phyloP scores from a whole-genome alignment of 2,329 filamentous ascomycete genomes.

The Cladophialophora immunda region DNA sequence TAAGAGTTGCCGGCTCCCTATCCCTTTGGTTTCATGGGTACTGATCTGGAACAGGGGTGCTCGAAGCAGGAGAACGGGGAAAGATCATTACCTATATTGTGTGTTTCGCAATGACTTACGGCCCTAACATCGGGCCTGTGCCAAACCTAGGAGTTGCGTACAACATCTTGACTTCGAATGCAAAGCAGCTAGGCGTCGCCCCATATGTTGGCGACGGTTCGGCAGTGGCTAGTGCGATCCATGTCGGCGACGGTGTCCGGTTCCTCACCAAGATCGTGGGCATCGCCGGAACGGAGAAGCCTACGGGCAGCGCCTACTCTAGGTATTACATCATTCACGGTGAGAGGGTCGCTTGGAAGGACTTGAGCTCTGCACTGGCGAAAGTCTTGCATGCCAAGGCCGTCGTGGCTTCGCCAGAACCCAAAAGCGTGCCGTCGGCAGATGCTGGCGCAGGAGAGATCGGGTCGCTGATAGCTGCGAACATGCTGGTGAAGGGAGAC shows the following conservation, averaged over 20 bases:
- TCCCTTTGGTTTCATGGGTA: not conserved
- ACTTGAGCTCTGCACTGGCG: slow-evolving; percentile 23
- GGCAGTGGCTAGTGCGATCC: slow-evolving; percentile 26
- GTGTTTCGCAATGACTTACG: slow-evolving; percentile 28
- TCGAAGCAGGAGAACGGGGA: slow-evolving; percentile 28
- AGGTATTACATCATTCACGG: slow-evolving; percentile 34
- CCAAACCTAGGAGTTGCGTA: slow-evolving; percentile 27
- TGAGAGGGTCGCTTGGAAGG: slow-evolving; percentile 30
- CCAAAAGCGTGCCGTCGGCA: slow-evolving; percentile 24
- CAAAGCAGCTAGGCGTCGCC: slow-evolving; percentile 21
- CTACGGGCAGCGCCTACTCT: slow-evolving; percentile 26
- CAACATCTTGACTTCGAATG: slow-evolving; percentile 21
- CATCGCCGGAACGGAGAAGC: slow-evolving; percentile 28
- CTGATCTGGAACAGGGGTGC: slow-evolving; percentile 12
- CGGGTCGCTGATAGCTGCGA: slow-evolving; percentile 19
- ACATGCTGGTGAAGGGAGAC: slow-evolving; percentile 32
- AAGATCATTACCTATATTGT: slow-evolving; percentile 33
- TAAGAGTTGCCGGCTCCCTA: not conserved
- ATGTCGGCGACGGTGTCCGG: slow-evolving; percentile 27
- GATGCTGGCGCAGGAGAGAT: slow-evolving; percentile 26
- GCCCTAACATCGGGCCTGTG: slow-evolving; percentile 24
- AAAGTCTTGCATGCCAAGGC: slow-evolving; percentile 29
- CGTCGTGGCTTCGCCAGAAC: slow-evolving; percentile 21
- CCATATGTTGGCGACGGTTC: slow-evolving; percentile 33
- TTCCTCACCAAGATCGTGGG: slow-evolving; percentile 33